Conservation (phyloP, 2,329 filamentous ascomycete species). For the Fusarium luffae region DNA sequence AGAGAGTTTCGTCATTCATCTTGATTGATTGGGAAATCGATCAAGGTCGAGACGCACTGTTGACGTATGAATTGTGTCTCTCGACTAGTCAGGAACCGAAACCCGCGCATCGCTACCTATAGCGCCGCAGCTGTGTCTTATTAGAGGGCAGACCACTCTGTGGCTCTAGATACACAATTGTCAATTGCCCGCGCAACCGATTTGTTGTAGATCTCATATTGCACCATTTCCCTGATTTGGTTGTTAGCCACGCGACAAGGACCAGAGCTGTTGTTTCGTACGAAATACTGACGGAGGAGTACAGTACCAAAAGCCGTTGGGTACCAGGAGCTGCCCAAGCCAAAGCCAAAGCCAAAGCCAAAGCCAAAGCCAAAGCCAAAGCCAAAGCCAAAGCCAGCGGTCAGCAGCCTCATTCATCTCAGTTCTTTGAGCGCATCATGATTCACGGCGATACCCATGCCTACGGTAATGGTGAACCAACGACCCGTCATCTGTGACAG, state of each 20-base stretch:
- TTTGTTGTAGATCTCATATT: slow-evolving; percentile 30
- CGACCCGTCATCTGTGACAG: slow-evolving; percentile 27
- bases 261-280: background rate
- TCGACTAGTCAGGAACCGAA: slow-evolving; percentile 40
- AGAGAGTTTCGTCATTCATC: slow-evolving; percentile 33
- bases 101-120: slow-evolving; percentile 30
- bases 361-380: slow-evolving; percentile 14
- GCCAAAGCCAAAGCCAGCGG: slow-evolving; percentile 11
- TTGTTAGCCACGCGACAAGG: slow-evolving; percentile 38
- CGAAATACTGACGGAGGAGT: background rate
- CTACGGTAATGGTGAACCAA: background rate
- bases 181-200: slow-evolving; percentile 7
- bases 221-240: slow-evolving; percentile 39
- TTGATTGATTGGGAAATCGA: slow-evolving; percentile 13
- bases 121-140: slow-evolving; percentile 29
- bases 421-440: slow-evolving; percentile 1
- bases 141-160: slow-evolving; percentile 21
- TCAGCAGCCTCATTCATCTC: slow-evolving; percentile 3
- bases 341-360: slow-evolving; percentile 15
- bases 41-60: slow-evolving; percentile 21
- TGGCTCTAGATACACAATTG: slow-evolving; percentile 28
- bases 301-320: slow-evolving; percentile 6
- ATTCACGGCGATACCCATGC: background rate
- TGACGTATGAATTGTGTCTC: slow-evolving; percentile 34
- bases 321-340: slow-evolving; percentile 19